phyloP scores from a whole-genome alignment of 805 yeast species.

The Pichia pseudocactophila region DNA sequence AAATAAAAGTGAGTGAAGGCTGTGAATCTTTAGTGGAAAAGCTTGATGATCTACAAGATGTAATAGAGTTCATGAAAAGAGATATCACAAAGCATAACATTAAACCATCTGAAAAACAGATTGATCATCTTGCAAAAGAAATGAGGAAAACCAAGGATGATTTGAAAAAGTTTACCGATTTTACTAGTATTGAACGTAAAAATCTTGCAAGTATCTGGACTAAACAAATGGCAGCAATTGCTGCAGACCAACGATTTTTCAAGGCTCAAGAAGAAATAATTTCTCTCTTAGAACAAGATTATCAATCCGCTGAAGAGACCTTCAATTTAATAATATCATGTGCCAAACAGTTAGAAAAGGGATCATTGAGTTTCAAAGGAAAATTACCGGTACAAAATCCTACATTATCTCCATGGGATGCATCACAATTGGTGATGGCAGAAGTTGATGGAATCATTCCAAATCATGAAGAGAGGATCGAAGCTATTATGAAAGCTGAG shows the following conservation, averaged over 20 bases:
- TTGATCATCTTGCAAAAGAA: constrained; percentile 58
- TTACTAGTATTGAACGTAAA: constrained; percentile 62
- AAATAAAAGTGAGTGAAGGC: constrained; percentile 61
- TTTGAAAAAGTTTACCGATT: constrained; percentile 47
- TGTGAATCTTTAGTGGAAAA: constrained; percentile 65
- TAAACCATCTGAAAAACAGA: constrained; percentile 65
- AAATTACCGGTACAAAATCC: constrained; percentile 40
- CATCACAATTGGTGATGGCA: constrained; percentile 67
- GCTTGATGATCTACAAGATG: constrained; percentile 87
- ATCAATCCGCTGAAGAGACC: constrained; percentile 73
- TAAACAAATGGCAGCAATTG: constrained; percentile 75
- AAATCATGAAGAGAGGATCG: constrained; percentile 74
- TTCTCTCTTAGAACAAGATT: constrained; percentile 70
- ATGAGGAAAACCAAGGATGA: constrained; percentile 46
- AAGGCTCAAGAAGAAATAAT: constrained; percentile 83
- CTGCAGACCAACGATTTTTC: constrained; percentile 90
- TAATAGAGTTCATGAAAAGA: constrained; percentile 78
- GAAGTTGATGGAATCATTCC: constrained; percentile 78
- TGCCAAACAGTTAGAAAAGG: constrained; percentile 65
- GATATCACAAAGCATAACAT: constrained; percentile 92
- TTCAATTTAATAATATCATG: constrained; percentile 74
- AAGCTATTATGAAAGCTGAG: constrained; percentile 86
- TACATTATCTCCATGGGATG: constrained; percentile 46
- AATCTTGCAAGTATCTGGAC: constrained; percentile 93
- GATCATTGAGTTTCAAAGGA: constrained; percentile 32